phyloP scores from a whole-genome alignment of 768 basidiomycete species.

The Dentipellis sp. region DNA sequence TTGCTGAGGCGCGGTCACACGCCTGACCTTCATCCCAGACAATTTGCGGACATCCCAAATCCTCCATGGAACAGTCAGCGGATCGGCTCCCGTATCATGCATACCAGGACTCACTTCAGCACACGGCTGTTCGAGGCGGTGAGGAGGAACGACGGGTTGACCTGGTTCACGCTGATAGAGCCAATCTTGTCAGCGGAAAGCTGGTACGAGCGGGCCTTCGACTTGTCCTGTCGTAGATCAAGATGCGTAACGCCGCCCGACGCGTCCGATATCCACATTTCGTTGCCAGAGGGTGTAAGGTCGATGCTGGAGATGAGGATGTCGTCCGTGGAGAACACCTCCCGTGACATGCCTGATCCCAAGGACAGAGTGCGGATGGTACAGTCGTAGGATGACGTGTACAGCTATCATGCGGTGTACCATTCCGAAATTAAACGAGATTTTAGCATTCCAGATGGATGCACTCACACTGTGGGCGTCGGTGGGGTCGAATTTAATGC shows the following conservation, averaged over 20 bases:
- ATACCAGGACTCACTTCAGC: conserved; percentile 44
- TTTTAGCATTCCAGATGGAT: not conserved
- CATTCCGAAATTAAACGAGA: not conserved
- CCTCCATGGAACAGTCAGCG: conserved; percentile 26
- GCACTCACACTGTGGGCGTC: conserved; percentile 59
- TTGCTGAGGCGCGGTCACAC: not conserved
- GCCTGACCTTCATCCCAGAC: conserved; percentile 8
- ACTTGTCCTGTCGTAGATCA: conserved; percentile 57
- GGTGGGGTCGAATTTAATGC: conserved; percentile 67
- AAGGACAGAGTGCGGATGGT: conserved; percentile 69
- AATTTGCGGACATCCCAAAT: conserved; percentile 78
- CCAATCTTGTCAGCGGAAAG: conserved; percentile 72
- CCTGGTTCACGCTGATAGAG: conserved; percentile 71
- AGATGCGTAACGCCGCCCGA: conserved; percentile 65
- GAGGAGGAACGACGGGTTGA: conserved; percentile 51
- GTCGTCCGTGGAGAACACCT: conserved; percentile 57
- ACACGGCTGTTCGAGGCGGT: conserved; percentile 69
- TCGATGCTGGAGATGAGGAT: conserved; percentile 65
- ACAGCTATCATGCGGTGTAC: conserved; percentile 37
- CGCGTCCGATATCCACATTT: conserved; percentile 80
- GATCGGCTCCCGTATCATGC: not conserved
- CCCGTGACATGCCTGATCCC: conserved; percentile 58
- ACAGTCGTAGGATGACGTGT: conserved; percentile 76
- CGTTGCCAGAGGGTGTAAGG: conserved; percentile 53
- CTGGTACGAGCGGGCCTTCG: conserved; percentile 49